Conservation (phyloP, 441 rosid genomes). For the Melianthus villosus region DNA sequence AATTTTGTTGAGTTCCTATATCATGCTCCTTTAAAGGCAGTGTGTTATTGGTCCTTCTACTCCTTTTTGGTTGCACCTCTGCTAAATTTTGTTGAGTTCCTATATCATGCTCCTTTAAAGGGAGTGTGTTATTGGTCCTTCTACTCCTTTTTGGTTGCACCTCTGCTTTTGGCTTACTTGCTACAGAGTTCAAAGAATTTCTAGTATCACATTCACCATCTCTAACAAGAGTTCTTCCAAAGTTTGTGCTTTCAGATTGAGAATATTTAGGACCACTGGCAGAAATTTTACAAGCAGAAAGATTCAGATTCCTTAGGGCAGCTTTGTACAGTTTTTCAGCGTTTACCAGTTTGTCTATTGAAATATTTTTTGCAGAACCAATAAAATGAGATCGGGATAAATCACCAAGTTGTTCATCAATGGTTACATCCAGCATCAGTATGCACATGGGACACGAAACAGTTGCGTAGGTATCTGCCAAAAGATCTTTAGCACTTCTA, state of each 20-base stretch:
- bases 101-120: constrained; percentile 26
- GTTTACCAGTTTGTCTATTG: constrained; percentile 23
- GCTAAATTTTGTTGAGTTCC: constrained; percentile 20
- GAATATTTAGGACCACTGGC: constrained; percentile 20
- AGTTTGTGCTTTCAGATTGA: constrained; percentile 10
- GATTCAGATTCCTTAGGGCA: constrained; percentile 44
- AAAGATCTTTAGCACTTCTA: constrained; percentile 32
- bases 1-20: constrained; percentile 21
- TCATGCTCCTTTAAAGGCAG: constrained; percentile 24
- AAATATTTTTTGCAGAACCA: constrained; percentile 12
- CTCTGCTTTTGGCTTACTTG: constrained; percentile 13
- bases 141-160: constrained; percentile 29
- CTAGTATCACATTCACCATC: constrained; percentile 15
- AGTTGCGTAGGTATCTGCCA: constrained; percentile 16
- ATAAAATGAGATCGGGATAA: constrained; percentile 27
- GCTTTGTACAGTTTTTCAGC: constrained; percentile 48
- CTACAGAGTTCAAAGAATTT: constrained; percentile 6
- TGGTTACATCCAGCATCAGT: constrained; percentile 38
- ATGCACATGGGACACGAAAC: constrained; percentile 54
- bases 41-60: constrained; percentile 28
- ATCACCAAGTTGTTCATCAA: constrained; percentile 58
- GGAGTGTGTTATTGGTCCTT: constrained; percentile 22
- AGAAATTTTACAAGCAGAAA: constrained; percentile 42
- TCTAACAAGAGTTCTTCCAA: constrained; percentile 7
- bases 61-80: too few relatives aligned